Percentiles rank a stretch among this genome's conserved stretches.
Conservation (phyloP, 2,329 filamentous ascomycete genomes). For the Epichloe coenophiala region DNA sequence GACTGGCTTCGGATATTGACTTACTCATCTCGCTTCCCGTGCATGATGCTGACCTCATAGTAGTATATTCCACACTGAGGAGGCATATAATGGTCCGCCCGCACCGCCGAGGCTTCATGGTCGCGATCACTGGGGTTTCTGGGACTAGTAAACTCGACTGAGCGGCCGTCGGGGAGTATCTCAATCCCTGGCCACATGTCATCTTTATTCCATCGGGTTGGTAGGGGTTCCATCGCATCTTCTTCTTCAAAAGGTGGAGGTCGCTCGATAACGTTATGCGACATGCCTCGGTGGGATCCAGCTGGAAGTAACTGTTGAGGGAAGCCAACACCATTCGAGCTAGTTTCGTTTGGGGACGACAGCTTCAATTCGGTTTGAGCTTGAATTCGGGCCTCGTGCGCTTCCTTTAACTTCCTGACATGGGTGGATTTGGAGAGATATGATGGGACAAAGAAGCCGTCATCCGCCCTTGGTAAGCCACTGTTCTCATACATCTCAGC, state of each 20-base stretch:
- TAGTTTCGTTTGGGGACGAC: constrained; percentile 21
- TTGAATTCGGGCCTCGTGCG: constrained; percentile 46
- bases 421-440: constrained; percentile 72
- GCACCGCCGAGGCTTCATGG: constrained; percentile 68
- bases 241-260: constrained; percentile 48
- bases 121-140: constrained; percentile 38
- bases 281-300: constrained; percentile 57
- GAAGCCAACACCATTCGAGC: constrained; percentile 39
- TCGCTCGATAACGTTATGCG: constrained; percentile 75
- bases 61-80: constrained; percentile 89
- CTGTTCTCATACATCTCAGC: constrained; percentile 16
- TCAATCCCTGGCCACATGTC: constrained; percentile 68
- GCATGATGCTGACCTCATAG: constrained; percentile 54
- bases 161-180: constrained; percentile 56
- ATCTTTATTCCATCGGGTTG: constrained; percentile 66
- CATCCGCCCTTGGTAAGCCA: constrained; percentile 11
- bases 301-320: constrained; percentile 26
- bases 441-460: constrained; percentile 65
- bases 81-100: constrained; percentile 78
- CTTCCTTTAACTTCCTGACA: constrained; percentile 60
- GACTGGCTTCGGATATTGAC: constrained; percentile 14
- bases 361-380: constrained; percentile 32
- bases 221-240: constrained; percentile 49
- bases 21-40: constrained; percentile 41
- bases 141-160: constrained; percentile 46